These are phyloP conservation scores for Fagus crenata DNA, from an alignment of 306 rosid species.

Conservation along the genomic window DNA sequence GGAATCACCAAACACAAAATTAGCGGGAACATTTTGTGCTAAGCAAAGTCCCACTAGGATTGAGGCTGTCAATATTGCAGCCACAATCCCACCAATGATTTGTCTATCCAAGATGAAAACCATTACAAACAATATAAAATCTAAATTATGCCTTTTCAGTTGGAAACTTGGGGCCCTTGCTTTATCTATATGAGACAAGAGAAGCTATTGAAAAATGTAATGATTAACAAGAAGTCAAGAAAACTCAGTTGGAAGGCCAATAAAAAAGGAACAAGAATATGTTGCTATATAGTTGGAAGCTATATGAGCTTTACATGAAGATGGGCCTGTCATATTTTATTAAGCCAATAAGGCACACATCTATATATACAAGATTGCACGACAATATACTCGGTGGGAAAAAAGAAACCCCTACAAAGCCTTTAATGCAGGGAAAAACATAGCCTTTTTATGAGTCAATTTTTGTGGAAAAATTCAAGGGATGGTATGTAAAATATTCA, in stretches of 20 bases:
- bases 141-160: background rate
- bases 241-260: background rate
- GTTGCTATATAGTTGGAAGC: background rate
- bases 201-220: background rate
- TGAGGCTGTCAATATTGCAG: conserved; percentile 20
- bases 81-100: conserved; percentile 15
- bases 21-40: conserved; percentile 44
- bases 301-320: too few species aligned
- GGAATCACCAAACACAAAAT: conserved; percentile 74
- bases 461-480: background rate
- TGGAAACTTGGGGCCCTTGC: background rate
- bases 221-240: background rate
- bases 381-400: too few species aligned
- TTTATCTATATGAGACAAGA: background rate
- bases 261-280: background rate
- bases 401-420: too few species aligned
- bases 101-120: conserved; percentile 29
- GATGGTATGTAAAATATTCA: conserved; percentile 21
- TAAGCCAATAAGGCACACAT: too few species aligned
- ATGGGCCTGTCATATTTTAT: too few species aligned
- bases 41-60: conserved; percentile 32
- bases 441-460: too few species aligned
- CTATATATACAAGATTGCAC: too few species aligned
- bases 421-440: too few species aligned
- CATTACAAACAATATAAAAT: conserved; percentile 26